phyloP scores from a whole-genome alignment of 2,329 filamentous ascomycete species.

The Fusarium sp. region DNA sequence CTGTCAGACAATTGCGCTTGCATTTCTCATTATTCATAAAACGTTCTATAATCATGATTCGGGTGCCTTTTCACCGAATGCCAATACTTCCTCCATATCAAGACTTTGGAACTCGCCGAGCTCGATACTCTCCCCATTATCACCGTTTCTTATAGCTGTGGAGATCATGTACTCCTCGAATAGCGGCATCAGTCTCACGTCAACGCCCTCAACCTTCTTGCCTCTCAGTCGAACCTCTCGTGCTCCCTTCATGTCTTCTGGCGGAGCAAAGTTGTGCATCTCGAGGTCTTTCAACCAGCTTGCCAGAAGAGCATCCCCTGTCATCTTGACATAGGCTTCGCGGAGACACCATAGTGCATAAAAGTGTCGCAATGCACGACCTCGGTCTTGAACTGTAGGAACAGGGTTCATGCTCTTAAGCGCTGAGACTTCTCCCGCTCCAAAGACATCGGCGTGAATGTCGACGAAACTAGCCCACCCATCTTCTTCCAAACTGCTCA shows the following conservation, averaged over 20 bases:
- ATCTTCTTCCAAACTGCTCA: slow-evolving; percentile 60
- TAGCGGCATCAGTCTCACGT: slow-evolving; percentile 49
- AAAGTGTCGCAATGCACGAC: slow-evolving; percentile 72
- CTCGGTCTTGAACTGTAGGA: slow-evolving; percentile 44
- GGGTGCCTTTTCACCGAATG: slow-evolving; percentile 50
- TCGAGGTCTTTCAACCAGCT: slow-evolving; percentile 76
- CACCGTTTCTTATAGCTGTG: slow-evolving; percentile 56
- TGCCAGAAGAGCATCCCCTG: slow-evolving; percentile 78
- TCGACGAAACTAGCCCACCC: slow-evolving; percentile 75
- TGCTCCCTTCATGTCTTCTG: slow-evolving; percentile 45
- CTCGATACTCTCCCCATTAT: slow-evolving; percentile 49
- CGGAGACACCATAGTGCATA: slow-evolving; percentile 82
- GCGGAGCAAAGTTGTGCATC: slow-evolving; percentile 69
- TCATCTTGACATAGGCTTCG: slow-evolving; percentile 85
- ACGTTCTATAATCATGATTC: background rate
- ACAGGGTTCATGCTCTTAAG: slow-evolving; percentile 59
- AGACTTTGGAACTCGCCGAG: slow-evolving; percentile 54
- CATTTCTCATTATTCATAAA: slow-evolving; percentile 2
- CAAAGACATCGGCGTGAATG: slow-evolving; percentile 76
- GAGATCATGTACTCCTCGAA: slow-evolving; percentile 64
- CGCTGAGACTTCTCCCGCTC: slow-evolving; percentile 65
- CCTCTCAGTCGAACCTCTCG: slow-evolving; percentile 46
- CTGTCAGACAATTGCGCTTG: background rate
- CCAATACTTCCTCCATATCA: slow-evolving; percentile 55
- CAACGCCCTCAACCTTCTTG: slow-evolving; percentile 44